These are phyloP conservation scores for Scedosporium minutisporum DNA, from an alignment of 2,329 filamentous ascomycete genomes.

Conservation along the genomic window DNA sequence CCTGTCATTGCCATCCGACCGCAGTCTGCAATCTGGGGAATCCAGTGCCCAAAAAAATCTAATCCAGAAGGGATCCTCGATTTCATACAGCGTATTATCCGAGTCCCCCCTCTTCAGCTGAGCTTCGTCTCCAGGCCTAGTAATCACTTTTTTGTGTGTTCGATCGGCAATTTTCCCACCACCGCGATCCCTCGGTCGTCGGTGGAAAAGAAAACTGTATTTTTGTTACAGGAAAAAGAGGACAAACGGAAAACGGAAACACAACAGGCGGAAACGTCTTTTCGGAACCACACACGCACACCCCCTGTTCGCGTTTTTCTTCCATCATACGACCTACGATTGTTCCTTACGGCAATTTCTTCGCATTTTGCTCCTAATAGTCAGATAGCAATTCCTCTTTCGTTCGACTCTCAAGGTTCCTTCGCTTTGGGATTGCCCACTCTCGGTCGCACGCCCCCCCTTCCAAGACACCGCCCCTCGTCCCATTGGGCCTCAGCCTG, in stretches of 20 bases:
- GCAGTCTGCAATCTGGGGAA: neutral
- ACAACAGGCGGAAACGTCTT: neutral
- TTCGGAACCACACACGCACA: neutral
- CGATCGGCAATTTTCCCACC: neutral
- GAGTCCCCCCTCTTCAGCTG: too few species aligned
- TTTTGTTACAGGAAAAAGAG: neutral
- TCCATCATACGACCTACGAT: conserved; percentile 3
- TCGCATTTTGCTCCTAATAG: neutral
- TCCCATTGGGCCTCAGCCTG: conserved; percentile 1
- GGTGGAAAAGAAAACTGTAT: neutral
- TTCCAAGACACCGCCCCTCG: neutral
- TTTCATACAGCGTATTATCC: neutral
- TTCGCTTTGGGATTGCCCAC: neutral
- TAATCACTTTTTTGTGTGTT: too few species aligned
- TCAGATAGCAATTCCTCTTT: neutral
- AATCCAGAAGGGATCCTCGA: neutral
- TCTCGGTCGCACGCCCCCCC: neutral
- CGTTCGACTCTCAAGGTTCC: neutral
- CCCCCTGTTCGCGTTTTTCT: neutral
- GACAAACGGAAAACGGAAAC: neutral
- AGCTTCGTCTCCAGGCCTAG: too few species aligned
- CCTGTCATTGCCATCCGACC: neutral
- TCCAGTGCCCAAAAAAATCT: neutral
- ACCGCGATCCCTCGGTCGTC: neutral
- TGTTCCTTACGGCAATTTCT: neutral